A percentile compares a stretch with the other conserved stretches of the same genome.
Evolutionary conservation across 768 basidiomycete species (phyloP).

Genomic region (Fistulinella prunicolor): DNA sequence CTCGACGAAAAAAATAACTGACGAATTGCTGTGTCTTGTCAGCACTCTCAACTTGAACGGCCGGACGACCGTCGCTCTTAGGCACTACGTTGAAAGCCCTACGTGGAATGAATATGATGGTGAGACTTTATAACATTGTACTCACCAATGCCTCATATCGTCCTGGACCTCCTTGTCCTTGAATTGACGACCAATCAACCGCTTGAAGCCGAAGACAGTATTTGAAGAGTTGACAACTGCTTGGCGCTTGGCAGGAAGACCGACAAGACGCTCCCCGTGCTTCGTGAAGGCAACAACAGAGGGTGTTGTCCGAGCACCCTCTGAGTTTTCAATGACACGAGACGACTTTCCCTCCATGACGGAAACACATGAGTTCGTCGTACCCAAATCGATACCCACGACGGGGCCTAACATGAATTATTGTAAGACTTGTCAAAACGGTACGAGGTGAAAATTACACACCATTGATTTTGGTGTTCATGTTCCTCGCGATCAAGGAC

Average conservation of each 20-base stretch:
- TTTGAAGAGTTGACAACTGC: conserved; percentile 94
- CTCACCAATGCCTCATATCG: conserved; percentile 82
- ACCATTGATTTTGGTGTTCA: conserved; percentile 95
- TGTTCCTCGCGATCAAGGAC: conserved; percentile 80
- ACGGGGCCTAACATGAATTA: conserved; percentile 60
- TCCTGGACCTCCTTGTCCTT: conserved; percentile 91
- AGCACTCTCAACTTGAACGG: conserved; percentile 80
- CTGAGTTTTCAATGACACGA: conserved; percentile 95
- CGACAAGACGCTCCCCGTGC: conserved; percentile 94
- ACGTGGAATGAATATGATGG: too few relatives aligned
- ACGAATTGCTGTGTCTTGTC: conserved; percentile 82
- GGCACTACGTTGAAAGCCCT: conserved; percentile 83
- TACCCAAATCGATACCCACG: conserved; percentile 95
- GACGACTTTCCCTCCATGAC: conserved; percentile 96
- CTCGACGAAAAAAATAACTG: conserved; percentile 29
- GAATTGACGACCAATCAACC: conserved; percentile 91
- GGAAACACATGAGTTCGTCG: conserved; percentile 88
- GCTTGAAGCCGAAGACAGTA: conserved; percentile 94
- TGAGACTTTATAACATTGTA: neutral
- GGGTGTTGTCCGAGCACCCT: conserved; percentile 96
- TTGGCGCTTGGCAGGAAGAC: conserved; percentile 95
- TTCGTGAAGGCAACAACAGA: conserved; percentile 99
- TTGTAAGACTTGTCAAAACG: neutral
- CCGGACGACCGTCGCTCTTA: conserved; percentile 71
- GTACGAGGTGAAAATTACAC: conserved; percentile 19